Conservation (phyloP, 75 land plant genomes). For the Sequoiadendron giganteum region DNA sequence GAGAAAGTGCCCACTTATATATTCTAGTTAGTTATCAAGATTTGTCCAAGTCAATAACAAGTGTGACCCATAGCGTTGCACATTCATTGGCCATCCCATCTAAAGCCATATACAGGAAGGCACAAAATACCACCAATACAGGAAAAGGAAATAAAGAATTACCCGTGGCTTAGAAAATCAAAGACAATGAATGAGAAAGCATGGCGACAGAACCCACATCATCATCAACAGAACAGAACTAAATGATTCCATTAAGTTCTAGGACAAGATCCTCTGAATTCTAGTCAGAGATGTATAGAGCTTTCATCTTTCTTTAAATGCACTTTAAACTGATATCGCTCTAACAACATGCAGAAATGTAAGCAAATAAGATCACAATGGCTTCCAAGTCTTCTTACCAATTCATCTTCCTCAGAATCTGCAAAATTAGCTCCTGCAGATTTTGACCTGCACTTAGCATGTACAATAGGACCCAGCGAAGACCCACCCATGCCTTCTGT, state of each 20-base stretch:
- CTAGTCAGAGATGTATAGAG: neutral
- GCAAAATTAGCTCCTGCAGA: conserved; percentile 29
- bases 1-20: neutral
- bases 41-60: neutral
- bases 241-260: neutral
- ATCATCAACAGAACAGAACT: neutral
- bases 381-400: conserved; percentile 21
- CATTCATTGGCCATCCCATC: neutral
- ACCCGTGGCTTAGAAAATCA: neutral
- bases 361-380: neutral
- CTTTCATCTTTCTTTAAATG: neutral
- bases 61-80: neutral
- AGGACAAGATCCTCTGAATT: neutral
- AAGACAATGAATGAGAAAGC: neutral
- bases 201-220: neutral
- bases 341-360: neutral
- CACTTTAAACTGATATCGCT: neutral
- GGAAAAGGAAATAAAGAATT: neutral
- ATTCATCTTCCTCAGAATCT: conserved; percentile 22
- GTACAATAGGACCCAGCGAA: conserved; percentile 75
- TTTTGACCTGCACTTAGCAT: conserved; percentile 81
- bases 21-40: neutral
- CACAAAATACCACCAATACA: neutral
- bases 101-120: neutral
- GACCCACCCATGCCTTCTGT: conserved; percentile 49